Base-by-base conservation (phyloP, 1,139 yeast species). In the Kodamaea alishanica region DNA sequence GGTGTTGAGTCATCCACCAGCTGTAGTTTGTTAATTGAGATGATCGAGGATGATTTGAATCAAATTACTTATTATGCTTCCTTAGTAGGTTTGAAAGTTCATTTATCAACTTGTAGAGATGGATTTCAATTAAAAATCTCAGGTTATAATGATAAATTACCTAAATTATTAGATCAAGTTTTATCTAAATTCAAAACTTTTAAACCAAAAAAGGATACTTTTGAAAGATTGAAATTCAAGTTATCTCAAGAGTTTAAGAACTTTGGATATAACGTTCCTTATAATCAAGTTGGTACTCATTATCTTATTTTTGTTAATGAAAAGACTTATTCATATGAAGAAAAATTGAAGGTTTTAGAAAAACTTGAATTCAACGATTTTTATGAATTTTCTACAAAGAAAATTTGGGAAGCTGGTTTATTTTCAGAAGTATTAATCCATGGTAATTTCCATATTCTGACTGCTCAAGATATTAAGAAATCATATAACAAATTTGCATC, bases 121-220 rank as follows among this genome's bases (percentile, higher is more conserved):
- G 96, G 96, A 0, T 56, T 89, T 34, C 75, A 77, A 30, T 56
- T 92, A 30, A 76, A 77, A 35, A 70, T 88, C 12, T 69, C 73
- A 33, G 98, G 98, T 1, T 92, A 84, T 61, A 87, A 85, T 51
- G 92, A 92, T 60, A 90, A 90, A 55, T 65, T 89, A 34, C 71
- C 77, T 8, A 74, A 74, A 6, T 69, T 90, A 37, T 62, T 88
- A 30, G 75, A 75, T 34, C 74, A 79, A 42, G 78, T 89, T 10
- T 59, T 88, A 36, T 63, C 67, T 10, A 76, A 76, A 22, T 54
- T 89, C 34, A 60, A 65, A 15, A 56, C 56, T 6, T 85, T 84
- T 50, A 59, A 68, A 28, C 81, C 88, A 2, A 65, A 65, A 28
- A 64, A 64, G 22, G 73, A 71, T 20, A 73, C 95, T 45, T 92